Conservation (phyloP, 768 basidiomycete species). For the Pulveroboletus sp. region DNA sequence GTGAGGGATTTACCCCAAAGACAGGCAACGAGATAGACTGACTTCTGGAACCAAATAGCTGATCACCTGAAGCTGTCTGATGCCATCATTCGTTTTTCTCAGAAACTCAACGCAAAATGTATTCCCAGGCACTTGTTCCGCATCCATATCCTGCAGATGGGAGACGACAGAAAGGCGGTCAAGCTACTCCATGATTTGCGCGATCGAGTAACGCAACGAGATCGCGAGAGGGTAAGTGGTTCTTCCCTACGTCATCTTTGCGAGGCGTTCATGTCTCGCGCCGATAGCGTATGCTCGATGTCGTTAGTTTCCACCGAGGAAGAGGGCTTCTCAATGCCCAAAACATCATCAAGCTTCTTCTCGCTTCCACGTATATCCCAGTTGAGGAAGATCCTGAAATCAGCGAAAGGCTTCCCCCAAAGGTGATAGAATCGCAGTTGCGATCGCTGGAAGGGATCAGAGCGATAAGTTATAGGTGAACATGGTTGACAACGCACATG, state of each 20-base stretch:
- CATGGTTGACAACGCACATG: too few relatives aligned
- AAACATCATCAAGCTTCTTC: conserved; percentile 17
- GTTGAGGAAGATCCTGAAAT: conserved; percentile 20
- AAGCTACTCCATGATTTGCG: conserved; percentile 21
- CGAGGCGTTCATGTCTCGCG: background rate
- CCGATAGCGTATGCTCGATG: conserved; percentile 16
- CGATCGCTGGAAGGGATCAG: conserved; percentile 13
- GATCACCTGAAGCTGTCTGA: conserved; percentile 14
- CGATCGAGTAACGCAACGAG: conserved; percentile 15
- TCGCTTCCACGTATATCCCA: conserved; percentile 17
- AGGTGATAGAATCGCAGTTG: conserved; percentile 12
- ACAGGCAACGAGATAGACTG: background rate
- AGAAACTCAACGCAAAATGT: conserved; percentile 4
- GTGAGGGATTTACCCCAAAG: conserved; percentile 3
- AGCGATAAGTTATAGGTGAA: conserved; percentile 1
- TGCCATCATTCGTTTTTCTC: conserved; percentile 7
- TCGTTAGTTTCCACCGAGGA: conserved; percentile 23
- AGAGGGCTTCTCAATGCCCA: conserved; percentile 21
- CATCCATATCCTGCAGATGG: conserved; percentile 24
- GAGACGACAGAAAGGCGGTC: conserved; percentile 20
- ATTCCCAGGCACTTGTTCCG: conserved; percentile 20
- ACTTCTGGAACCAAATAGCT: conserved; percentile 1
- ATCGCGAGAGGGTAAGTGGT: conserved; percentile 12
- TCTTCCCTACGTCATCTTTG: background rate
- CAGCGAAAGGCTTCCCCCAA: conserved; percentile 7